phyloP scores from a whole-genome alignment of 306 rosid species.

The Vicia faba region DNA sequence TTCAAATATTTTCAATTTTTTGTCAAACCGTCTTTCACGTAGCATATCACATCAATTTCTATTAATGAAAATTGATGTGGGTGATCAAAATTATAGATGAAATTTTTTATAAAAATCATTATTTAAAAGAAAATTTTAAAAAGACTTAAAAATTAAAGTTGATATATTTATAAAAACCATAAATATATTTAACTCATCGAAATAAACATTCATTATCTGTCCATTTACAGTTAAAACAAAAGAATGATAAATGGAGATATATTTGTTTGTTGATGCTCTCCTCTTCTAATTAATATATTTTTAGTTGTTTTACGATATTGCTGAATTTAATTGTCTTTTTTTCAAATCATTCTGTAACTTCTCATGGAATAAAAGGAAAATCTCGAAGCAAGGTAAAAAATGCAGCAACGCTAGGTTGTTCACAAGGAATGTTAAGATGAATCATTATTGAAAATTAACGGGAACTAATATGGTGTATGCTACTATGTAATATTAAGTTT shows the following conservation, averaged over 20 bases:
- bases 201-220: no score
- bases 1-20: no score
- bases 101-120: no score
- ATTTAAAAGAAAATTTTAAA: no score
- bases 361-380: slow-evolving; percentile 58
- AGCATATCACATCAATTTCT: no score
- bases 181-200: no score
- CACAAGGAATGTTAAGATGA: slow-evolving; percentile 79
- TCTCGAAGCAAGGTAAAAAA: slow-evolving; percentile 58
- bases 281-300: slow-evolving; percentile 11
- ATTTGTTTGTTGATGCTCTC: neutral
- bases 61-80: no score
- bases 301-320: slow-evolving; percentile 19
- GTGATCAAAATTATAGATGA: no score
- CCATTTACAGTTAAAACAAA: slow-evolving; percentile 56
- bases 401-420: slow-evolving; percentile 36
- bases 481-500: neutral
- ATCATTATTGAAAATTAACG: slow-evolving; percentile 60
- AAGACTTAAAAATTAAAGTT: no score
- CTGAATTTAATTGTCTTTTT: slow-evolving; percentile 21
- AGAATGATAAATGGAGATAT: slow-evolving; percentile 51
- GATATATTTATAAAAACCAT: no score
- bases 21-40: no score
- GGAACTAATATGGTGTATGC: no score
- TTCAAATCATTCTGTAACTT: slow-evolving; percentile 48